Percentiles rank a stretch among this genome's conserved stretches.
phyloP scores from a whole-genome alignment of 768 basidiomycete species.

The Termitomyces sp. region DNA sequence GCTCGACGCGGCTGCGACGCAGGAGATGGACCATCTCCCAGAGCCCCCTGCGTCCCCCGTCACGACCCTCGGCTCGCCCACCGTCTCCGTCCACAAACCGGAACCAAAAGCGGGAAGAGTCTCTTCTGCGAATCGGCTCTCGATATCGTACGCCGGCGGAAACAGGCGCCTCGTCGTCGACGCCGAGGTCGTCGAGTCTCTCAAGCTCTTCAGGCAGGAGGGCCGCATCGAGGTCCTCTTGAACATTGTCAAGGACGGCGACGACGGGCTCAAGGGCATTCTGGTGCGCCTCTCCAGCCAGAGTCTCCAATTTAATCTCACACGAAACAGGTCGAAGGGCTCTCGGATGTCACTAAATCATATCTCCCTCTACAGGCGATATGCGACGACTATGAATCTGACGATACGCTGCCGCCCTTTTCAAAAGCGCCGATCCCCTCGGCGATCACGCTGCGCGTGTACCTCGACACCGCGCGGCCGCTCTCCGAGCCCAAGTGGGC shows the following conservation, averaged over 20 bases:
- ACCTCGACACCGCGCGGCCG: constrained; percentile 84
- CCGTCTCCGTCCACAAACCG: constrained; percentile 26
- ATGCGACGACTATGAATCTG: constrained; percentile 36
- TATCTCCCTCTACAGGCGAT: constrained; percentile 55
- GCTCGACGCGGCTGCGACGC: constrained; percentile 15
- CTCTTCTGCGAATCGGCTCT: constrained; percentile 82
- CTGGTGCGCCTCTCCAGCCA: constrained; percentile 68
- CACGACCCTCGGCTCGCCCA: constrained; percentile 39
- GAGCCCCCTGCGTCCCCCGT: constrained; percentile 60
- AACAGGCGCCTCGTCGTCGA: constrained; percentile 84
- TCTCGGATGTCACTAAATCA: constrained; percentile 66
- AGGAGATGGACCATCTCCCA: constrained; percentile 41
- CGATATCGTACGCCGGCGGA: constrained; percentile 91
- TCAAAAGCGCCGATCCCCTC: constrained; percentile 46
- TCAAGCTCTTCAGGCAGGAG: constrained; percentile 76
- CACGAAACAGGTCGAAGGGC: constrained; percentile 57
- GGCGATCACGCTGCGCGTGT: constrained; percentile 59
- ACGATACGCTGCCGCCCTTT: constrained; percentile 72
- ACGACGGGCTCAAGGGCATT: constrained; percentile 64
- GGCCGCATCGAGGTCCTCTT: constrained; percentile 83
- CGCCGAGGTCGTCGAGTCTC: constrained; percentile 76
- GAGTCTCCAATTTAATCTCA: too few relatives aligned
- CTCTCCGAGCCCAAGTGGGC: constrained; percentile 97
- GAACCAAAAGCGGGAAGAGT: constrained; percentile 35
- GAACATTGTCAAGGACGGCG: constrained; percentile 49